These are phyloP conservation scores for Pleurotus ostreatus DNA, from an alignment of 768 basidiomycete genomes.

Conservation along the genomic window DNA sequence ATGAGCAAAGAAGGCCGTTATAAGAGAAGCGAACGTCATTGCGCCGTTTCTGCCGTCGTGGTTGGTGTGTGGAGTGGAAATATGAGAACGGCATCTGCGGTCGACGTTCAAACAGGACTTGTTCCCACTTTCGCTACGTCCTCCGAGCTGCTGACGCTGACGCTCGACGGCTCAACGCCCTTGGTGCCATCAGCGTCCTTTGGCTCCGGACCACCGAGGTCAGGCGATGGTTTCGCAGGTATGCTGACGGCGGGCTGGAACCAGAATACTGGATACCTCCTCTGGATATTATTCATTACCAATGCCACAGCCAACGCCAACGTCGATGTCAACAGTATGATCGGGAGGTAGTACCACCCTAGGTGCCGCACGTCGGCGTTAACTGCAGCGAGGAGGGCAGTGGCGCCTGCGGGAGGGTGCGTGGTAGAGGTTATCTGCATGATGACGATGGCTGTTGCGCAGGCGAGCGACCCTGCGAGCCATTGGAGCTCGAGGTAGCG, in stretches of 20 bases:
- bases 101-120: too few relatives aligned
- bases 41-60: too few relatives aligned
- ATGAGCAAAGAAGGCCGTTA: too few relatives aligned
- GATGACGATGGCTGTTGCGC: slow-evolving; percentile 34
- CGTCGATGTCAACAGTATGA: slow-evolving; percentile 43
- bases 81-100: too few relatives aligned
- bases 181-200: background rate
- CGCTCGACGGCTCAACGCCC: too few relatives aligned
- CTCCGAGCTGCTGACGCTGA: too few relatives aligned
- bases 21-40: too few relatives aligned
- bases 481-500: slow-evolving; percentile 41
- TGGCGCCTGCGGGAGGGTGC: slow-evolving; percentile 59
- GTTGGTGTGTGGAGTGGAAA: too few relatives aligned
- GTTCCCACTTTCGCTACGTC: too few relatives aligned
- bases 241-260: slow-evolving; percentile 10
- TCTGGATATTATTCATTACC: slow-evolving; percentile 46
- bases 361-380: slow-evolving; percentile 36
- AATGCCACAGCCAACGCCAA: slow-evolving; percentile 43
- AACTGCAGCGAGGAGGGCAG: slow-evolving; percentile 45
- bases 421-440: slow-evolving; percentile 52
- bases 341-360: slow-evolving; percentile 51
- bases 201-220: background rate
- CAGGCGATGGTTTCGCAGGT: background rate
- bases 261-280: slow-evolving; percentile 49
- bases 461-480: slow-evolving; percentile 45